phyloP scores from a whole-genome alignment of 441 rosid genomes.

The Arabidopsis lyrata region DNA sequence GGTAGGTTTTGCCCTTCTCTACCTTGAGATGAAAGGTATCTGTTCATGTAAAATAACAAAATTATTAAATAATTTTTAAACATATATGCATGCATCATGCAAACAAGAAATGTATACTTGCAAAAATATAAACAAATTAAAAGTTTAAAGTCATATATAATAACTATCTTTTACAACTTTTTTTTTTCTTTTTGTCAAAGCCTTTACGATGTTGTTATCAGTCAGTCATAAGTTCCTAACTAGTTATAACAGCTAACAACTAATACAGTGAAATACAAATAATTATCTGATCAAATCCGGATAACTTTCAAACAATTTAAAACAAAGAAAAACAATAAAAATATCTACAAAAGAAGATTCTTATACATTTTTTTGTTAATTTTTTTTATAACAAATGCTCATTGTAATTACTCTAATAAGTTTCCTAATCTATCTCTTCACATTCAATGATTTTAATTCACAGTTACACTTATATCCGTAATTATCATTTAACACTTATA shows the following conservation, averaged over 20 bases:
- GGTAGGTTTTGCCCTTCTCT: constrained; percentile 43
- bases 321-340: neutral
- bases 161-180: neutral
- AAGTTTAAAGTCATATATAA: neutral
- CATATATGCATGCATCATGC: neutral
- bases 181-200: too few species aligned
- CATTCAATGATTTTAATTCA: neutral
- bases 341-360: neutral
- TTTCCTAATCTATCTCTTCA: neutral
- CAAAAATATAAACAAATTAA: neutral
- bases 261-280: neutral
- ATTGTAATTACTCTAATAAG: neutral
- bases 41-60: neutral
- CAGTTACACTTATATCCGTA: neutral
- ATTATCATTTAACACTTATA: too few species aligned
- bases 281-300: neutral
- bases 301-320: neutral
- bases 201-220: neutral
- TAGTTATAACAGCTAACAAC: neutral
- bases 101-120: neutral
- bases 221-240: neutral
- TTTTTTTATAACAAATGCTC: neutral
- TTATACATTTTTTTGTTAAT: neutral
- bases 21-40: constrained; percentile 34
- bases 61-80: neutral